Base-by-base conservation (phyloP, 2,329 filamentous ascomycete species). In the Apiospora arundinis region DNA sequence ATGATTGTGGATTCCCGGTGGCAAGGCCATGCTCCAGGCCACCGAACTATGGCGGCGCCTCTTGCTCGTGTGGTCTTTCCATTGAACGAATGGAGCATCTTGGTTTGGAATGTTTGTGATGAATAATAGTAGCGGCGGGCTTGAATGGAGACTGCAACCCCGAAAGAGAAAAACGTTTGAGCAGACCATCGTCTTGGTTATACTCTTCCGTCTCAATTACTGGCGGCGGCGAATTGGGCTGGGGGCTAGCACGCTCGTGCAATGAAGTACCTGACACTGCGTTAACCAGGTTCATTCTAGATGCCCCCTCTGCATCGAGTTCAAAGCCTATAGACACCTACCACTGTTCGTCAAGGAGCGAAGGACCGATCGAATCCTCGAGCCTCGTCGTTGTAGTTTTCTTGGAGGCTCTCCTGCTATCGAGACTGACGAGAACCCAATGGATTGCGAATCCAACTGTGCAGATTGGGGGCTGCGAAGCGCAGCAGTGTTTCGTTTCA, bases 121-220 rank as follows among this genome's bases (percentile, higher is more conserved):
- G 83, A 28, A 87, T 81, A 7, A 86, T 80, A 2, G 84, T 86
- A 6, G 77, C 76, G n/a, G 76, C 72, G n/a, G 81, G 82, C 42
- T 84, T 82, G 25, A 82, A 75, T 40, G 82, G 79, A 21, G 75
- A 73, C 70, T 82, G 82, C 65, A 84, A 77, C 28, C 85, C 76
- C 28, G 82, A 81, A 67, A 82, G 78, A 25, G 84, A 83, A 73
- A 86, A 81, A 72, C 80, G 83, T 63, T 75, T 78, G 40, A 81
- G 76, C 70, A 77, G 74, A 18, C 72, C 73, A 44, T 73, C 75
- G 45, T 74, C 74, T 7, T 76, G 28, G 9, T 56, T 16, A 21
- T n/a, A 21, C n/a, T 16, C 7, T 23, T 52, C 40, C 16, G 23
- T 49, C n/a, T 56, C 48, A 8, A 16, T 11, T 23, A 37, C 45